These are phyloP conservation scores for Sporothrix sp. DNA, from an alignment of 2,329 filamentous ascomycete genomes.

Conservation along the genomic window DNA sequence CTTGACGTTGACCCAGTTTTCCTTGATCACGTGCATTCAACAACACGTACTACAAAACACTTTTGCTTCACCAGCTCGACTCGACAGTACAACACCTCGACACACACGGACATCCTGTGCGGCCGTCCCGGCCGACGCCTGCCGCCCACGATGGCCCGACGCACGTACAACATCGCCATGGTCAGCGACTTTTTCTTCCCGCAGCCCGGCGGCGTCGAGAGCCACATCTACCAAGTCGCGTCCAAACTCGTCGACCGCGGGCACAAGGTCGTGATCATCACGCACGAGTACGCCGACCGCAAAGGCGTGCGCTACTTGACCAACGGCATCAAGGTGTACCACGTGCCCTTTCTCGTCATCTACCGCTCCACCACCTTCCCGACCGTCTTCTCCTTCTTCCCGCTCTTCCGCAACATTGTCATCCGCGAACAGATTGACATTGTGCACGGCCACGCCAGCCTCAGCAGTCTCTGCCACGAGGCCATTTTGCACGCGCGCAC, in stretches of 20 bases:
- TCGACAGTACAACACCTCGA: no score
- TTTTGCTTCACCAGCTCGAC: no score
- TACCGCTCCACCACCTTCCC: constrained; percentile 91
- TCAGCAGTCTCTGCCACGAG: constrained; percentile 90
- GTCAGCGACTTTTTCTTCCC: constrained; percentile 99
- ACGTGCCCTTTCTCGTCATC: constrained; percentile 91
- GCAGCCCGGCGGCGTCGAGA: constrained; percentile 91
- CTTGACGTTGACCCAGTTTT: no score
- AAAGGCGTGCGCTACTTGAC: constrained; percentile 91
- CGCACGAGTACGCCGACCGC: constrained; percentile 83
- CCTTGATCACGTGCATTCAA: no score
- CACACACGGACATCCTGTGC: no score
- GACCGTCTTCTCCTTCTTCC: constrained; percentile 97
- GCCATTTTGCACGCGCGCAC: constrained; percentile 89
- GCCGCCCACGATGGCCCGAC: constrained; percentile 37
- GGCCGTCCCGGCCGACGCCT: background rate
- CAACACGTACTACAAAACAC: no score
- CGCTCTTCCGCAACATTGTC: constrained; percentile 92
- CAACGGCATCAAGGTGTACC: constrained; percentile 96
- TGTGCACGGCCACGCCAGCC: constrained; percentile 90
- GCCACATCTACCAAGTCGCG: constrained; percentile 95
- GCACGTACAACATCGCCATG: constrained; percentile 69
- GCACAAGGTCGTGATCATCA: constrained; percentile 97
- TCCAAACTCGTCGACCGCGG: constrained; percentile 94
- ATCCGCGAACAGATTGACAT: constrained; percentile 93